phyloP scores from a whole-genome alignment of 148 eudicot genomes.

The Dysphania ambrosioides region DNA sequence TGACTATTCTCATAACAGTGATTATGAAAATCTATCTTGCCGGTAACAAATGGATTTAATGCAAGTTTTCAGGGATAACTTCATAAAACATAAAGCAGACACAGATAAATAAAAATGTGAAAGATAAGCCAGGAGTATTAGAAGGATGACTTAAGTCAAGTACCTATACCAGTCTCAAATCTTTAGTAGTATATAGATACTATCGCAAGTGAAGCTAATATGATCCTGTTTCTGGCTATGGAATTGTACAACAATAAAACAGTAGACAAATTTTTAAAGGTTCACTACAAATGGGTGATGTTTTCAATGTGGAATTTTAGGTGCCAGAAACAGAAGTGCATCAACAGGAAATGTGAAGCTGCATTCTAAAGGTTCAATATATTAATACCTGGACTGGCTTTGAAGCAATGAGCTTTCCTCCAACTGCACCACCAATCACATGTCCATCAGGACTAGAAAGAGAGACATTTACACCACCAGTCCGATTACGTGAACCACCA shows the following conservation, averaged over 20 bases:
- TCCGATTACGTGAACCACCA: conserved; percentile 65
- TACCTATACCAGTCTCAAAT: neutral
- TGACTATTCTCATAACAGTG: neutral
- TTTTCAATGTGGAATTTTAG: neutral
- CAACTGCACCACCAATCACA: conserved; percentile 81
- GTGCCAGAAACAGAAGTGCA: neutral
- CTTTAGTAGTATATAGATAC: neutral
- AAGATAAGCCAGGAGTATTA: neutral
- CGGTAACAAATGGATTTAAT: neutral
- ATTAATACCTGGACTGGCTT: conserved; percentile 69
- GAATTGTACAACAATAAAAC: neutral
- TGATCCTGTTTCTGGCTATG: neutral
- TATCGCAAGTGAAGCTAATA: neutral
- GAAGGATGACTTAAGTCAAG: neutral
- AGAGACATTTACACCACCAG: conserved; percentile 81
- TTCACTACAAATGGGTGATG: neutral
- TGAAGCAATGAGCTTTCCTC: conserved; percentile 71
- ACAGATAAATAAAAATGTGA: neutral
- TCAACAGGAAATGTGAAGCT: neutral
- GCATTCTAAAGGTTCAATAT: neutral
- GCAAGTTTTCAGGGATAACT: neutral
- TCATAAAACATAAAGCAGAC: neutral
- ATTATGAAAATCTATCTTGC: neutral
- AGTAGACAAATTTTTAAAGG: neutral
- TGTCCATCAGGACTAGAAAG: conserved; percentile 80